These are phyloP conservation scores for Asterophora parasitica DNA, from an alignment of 768 basidiomycete genomes.

Conservation along the genomic window DNA sequence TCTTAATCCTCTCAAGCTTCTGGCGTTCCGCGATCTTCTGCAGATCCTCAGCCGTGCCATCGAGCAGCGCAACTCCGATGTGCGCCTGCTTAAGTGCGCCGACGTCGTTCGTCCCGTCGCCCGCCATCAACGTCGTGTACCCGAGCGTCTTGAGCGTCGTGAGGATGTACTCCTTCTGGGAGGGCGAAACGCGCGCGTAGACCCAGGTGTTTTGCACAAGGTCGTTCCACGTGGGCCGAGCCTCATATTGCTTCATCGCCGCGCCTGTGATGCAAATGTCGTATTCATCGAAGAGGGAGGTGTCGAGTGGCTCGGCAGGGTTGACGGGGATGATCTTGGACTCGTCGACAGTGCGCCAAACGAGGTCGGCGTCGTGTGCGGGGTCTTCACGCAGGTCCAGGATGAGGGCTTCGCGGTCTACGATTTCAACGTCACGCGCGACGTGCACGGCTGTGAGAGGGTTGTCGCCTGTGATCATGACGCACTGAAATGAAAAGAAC, in stretches of 20 bases:
- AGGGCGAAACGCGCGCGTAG: conserved; percentile 94
- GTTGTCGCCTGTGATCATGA: conserved; percentile 99
- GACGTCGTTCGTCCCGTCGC: conserved; percentile 98
- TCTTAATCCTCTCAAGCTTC: conserved; percentile 85
- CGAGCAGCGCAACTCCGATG: conserved; percentile 72
- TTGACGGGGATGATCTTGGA: conserved; percentile 83
- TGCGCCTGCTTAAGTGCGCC: conserved; percentile 98
- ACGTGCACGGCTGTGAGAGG: conserved; percentile 96
- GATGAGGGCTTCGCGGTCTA: conserved; percentile 92
- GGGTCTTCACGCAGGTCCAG: conserved; percentile 86
- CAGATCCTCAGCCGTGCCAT: conserved; percentile 88
- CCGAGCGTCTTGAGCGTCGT: conserved; percentile 86
- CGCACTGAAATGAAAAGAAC: conserved; percentile 51
- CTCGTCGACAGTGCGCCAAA: conserved; percentile 94
- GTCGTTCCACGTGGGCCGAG: conserved; percentile 63
- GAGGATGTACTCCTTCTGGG: conserved; percentile 94
- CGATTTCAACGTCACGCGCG: conserved; percentile 93
- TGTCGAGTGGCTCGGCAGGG: conserved; percentile 73
- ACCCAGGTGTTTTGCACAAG: conserved; percentile 97
- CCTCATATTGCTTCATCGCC: conserved; percentile 84
- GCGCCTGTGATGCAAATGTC: conserved; percentile 97
- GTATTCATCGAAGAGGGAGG: conserved; percentile 73
- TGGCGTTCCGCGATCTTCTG: conserved; percentile 93
- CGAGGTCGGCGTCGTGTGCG: conserved; percentile 66
- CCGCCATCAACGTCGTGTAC: conserved; percentile 94